Base-by-base conservation (phyloP, 2,329 filamentous ascomycete species). In the Phaeoacremonium minimum region DNA sequence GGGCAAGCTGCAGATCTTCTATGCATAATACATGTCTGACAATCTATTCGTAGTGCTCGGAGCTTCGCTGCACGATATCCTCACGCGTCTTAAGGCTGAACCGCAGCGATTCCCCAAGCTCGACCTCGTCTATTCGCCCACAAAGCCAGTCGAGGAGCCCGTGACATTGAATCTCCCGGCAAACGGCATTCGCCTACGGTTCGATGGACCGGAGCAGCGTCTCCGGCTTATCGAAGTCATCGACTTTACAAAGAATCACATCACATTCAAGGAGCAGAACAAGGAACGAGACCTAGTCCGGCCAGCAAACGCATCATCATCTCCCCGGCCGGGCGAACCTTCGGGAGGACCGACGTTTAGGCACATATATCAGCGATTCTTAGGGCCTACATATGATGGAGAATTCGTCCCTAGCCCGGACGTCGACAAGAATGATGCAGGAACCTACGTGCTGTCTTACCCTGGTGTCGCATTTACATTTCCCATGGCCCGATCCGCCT, bases 391-490 rank as follows among this genome's bases (percentile, higher is more conserved):
- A 0, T 97, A 95, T 57, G 86, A 86, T 2, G 93, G 93, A 45
- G 93, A 98, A 67, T 98, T 91, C 53, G 74, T 95, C 26, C 75
- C 83, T 7, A 79, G 87, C 1, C 58, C 62, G 6, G 53, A 67
- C 2, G 69, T 67, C 4, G 63, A 70, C 22, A 65, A 69, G 29
- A 69, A 71, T 9, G 67, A 70, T 13, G 66, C 72, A 40, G 90
- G 90, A 13, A 85, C 80, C 15, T 98, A 97, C 55, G 81, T 95
- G 20, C 69, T 98, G 20, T 97, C 91, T 2, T 98, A 96, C 61
- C 90, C 91, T 1, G 93, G 93, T 1, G 81, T 98, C 18, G 88
- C 91, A 1, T 96, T 97, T 57, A 90, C 85, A 26, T 98, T 98
- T 47, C 81, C 87, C 1, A 69, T 97, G 18, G 74, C 82, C 33